phyloP scores from a whole-genome alignment of 2,329 filamentous ascomycete genomes.

The Thyridium curvatum region DNA sequence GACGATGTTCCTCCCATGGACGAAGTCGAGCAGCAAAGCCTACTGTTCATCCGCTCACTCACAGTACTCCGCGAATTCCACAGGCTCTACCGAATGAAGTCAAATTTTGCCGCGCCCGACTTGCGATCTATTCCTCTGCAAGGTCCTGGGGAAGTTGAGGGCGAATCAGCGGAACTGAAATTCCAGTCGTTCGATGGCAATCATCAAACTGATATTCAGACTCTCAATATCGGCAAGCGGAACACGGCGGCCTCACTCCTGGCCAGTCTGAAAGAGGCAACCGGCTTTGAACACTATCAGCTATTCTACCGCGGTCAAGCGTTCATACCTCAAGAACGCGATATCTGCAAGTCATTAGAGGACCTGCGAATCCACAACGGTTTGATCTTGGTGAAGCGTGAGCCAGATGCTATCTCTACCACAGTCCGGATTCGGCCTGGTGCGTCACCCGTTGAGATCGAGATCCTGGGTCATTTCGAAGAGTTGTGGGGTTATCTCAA shows the following conservation, averaged over 20 bases:
- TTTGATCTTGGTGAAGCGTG: slow-evolving; percentile 59
- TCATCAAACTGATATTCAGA: slow-evolving; percentile 51
- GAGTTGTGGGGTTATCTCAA: slow-evolving; percentile 77
- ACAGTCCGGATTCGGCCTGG: slow-evolving; percentile 40
- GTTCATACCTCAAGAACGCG: slow-evolving; percentile 54
- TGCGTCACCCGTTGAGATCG: slow-evolving; percentile 62
- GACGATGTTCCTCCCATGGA: no score
- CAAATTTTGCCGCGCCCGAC: slow-evolving; percentile 54
- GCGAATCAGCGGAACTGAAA: slow-evolving; percentile 59
- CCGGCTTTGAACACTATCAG: slow-evolving; percentile 70
- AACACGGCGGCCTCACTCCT: slow-evolving; percentile 68
- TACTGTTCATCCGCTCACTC: slow-evolving; percentile 62
- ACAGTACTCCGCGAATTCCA: slow-evolving; percentile 63
- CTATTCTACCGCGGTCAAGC: slow-evolving; percentile 64
- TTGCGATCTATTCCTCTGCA: slow-evolving; percentile 46
- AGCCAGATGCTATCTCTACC: slow-evolving; percentile 38
- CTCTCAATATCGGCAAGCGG: slow-evolving; percentile 58
- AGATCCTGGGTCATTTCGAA: slow-evolving; percentile 76
- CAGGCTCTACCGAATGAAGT: slow-evolving; percentile 54
- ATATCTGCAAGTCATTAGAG: slow-evolving; percentile 55
- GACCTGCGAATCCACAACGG: slow-evolving; percentile 63
- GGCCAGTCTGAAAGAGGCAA: slow-evolving; percentile 59
- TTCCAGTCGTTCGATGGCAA: slow-evolving; percentile 68
- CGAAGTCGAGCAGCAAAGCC: slow-evolving; percentile 46
- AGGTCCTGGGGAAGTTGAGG: slow-evolving; percentile 46